phyloP scores from a whole-genome alignment of 805 yeast species.

The Priceomyces melissophilus region DNA sequence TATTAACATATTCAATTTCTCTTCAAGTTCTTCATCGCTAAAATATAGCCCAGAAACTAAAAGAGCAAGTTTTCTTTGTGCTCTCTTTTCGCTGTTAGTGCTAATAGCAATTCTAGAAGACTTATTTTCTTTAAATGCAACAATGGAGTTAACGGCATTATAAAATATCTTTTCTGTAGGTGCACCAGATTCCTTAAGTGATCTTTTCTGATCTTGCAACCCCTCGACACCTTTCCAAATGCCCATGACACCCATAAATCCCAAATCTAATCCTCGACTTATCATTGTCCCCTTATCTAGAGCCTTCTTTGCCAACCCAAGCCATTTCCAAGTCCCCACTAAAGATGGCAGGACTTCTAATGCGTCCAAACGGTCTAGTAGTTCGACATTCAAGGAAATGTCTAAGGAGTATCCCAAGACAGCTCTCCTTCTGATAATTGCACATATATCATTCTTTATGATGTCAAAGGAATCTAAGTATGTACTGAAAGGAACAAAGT shows the following conservation, averaged over 20 bases:
- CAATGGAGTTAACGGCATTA: slow-evolving; percentile 51
- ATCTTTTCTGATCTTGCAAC: slow-evolving; percentile 45
- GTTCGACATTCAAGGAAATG: slow-evolving; percentile 57
- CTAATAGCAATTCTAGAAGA: slow-evolving; percentile 45
- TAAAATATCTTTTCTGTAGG: slow-evolving; percentile 40
- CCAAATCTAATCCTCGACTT: slow-evolving; percentile 69
- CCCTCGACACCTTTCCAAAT: slow-evolving; percentile 78
- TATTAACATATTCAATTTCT: slow-evolving; percentile 55
- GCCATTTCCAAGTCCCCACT: slow-evolving; percentile 90
- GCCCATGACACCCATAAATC: slow-evolving; percentile 84
- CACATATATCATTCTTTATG: slow-evolving; percentile 69
- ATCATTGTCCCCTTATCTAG: slow-evolving; percentile 65
- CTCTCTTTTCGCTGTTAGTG: slow-evolving; percentile 47
- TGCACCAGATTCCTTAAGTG: slow-evolving; percentile 20
- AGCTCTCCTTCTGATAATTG: slow-evolving; percentile 70
- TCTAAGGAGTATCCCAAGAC: slow-evolving; percentile 67
- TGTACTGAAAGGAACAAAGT: slow-evolving; percentile 25
- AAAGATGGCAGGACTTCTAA: slow-evolving; percentile 51
- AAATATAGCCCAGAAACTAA: slow-evolving; percentile 90
- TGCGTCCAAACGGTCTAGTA: slow-evolving; percentile 51
- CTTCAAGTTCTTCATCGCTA: slow-evolving; percentile 70
- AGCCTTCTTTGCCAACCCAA: slow-evolving; percentile 65
- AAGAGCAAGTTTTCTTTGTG: slow-evolving; percentile 74
- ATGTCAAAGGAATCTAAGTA: slow-evolving; percentile 39
- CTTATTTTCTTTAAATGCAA: slow-evolving; percentile 44